Base-by-base conservation (phyloP, 176 grass and related monocot species). In the Tillandsia leiboldiana region DNA sequence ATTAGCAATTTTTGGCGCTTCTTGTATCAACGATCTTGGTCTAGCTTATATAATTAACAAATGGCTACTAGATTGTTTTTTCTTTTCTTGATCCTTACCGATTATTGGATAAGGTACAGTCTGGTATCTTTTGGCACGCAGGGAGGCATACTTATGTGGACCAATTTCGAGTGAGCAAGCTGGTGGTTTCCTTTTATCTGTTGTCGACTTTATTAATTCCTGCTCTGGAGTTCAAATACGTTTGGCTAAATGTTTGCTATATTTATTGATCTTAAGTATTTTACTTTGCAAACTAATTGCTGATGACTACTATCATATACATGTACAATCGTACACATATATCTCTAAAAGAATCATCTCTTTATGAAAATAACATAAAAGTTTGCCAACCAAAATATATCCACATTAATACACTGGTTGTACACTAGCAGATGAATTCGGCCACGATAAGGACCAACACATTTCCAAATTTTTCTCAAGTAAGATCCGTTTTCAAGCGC, bases 181-280 rank as follows among this genome's bases (percentile, higher is more conserved):
- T 70, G 74, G 48, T 26, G 64, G 74, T 63, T 72, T 87, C 49
- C 84, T 90, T 17, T 76, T 66, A 51, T 79, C 82, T 23, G 65
- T 87, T 12, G 86, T 75, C 48, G 65, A 81, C 26, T 92, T 97
- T 72, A 79, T 97, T 24, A 75, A 75, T 50, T 67, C 77, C 13
- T 97, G 89, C 82, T 87, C 86, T 10, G 77, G 71, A 12, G 75
- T 83, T 66, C 93, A 92, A 77, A 90, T 97, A 77, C 79, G 81
- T 65, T 49, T 97, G 13, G 82, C 86, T 14, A 97, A 93, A 78
- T 97, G 94, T 97, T 78, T 67, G 70, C 28, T 67, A 52, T 48
- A 64, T 61, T 49, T 10, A 3, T 59, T 69, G 73, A 22, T 70
- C 26, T 29, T 22, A 15, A 20, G 27, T 15, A 51, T n/a, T 57